Base-by-base conservation (phyloP, 192 early-diverging fungal genomes). In the Coemansia sp. region DNA sequence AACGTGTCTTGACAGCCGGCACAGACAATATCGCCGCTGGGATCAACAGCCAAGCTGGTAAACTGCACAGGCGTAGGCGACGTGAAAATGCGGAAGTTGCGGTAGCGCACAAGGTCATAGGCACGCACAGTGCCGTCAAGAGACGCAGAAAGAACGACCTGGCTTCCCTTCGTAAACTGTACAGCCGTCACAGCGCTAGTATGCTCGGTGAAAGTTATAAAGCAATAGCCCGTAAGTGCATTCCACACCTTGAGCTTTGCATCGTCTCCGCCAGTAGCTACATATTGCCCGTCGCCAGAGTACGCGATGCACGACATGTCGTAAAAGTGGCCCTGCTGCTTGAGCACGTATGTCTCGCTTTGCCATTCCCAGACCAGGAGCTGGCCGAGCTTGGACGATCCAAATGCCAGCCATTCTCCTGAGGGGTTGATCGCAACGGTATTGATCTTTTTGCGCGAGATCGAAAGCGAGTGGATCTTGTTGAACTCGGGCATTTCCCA, bases 311-410 rank as follows among this genome's bases (percentile, higher is more conserved):
- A 88, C 73, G 88, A 91, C 91, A 97, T 95, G 67, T 95, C 94
- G 82, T 95, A 92, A 46, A 88, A 91, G 63, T 99, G 98, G 9
- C 96, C 98, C 78, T 99, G 98, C 77, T 99, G 98, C 75, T 98
- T 99, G 48, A 99, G 84, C 40, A 99, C 92, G 69, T 99, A 98
- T 1, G 96, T 92, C 71, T 99, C 98, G 49, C 95, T 97, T 81
- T 97, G 93, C 98, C 98, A 99, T 75, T 99, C 98, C 98, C 98
- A 99, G 15, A 99, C 95, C 35, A 98, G 79, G 45, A 99, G 88
- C 82, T 99, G 98, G 7, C 95, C 95, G 12, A 98, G 86, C 67
- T 85, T 86, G 25, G 93, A 86, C 37, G 89, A 93, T 26, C 95
- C 98, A 79, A 99, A 94, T 1, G 94, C 96, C 30, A 99, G 80